A percentile compares a stretch with the other conserved stretches of the same genome.
Evolutionary conservation across 306 rosid genomes (phyloP).

Genomic region (Neltuma alba): DNA sequence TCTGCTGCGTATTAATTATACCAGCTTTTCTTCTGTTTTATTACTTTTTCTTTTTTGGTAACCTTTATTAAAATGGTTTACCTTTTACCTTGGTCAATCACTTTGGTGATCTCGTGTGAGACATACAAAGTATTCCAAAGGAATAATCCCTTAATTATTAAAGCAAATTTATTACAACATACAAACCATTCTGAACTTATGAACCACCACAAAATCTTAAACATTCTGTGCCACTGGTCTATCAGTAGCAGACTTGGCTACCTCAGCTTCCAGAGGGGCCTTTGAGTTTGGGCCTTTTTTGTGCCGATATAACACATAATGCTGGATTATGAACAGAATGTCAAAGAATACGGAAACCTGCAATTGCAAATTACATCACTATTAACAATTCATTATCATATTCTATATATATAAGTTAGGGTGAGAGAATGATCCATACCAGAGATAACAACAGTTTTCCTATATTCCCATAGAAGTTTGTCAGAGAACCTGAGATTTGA

Average conservation of each 20-base stretch:
- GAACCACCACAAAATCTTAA: conserved; percentile 25
- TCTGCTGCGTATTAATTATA: too few relatives aligned
- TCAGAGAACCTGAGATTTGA: conserved; percentile 76
- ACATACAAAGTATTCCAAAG: not conserved
- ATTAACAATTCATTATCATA: not conserved
- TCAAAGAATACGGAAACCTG: conserved; percentile 68
- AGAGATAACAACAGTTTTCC: conserved; percentile 74
- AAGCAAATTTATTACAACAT: not conserved
- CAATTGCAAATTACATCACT: conserved; percentile 16
- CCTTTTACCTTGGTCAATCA: not conserved
- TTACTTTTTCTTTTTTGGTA: not conserved
- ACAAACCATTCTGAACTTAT: not conserved
- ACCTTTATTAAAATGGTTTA: not conserved
- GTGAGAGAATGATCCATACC: conserved; percentile 48
- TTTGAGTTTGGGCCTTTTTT: conserved; percentile 11
- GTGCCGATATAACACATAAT: conserved; percentile 50
- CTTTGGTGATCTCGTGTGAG: not conserved
- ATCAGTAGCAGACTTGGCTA: conserved; percentile 13
- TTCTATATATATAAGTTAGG: not conserved
- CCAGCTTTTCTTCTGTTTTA: not conserved
- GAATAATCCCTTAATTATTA: not conserved
- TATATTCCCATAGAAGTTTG: conserved; percentile 75
- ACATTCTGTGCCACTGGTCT: conserved; percentile 37
- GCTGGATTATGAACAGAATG: conserved; percentile 62
- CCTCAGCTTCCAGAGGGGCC: conserved; percentile 21